Base-by-base conservation (phyloP, 176 grass and related monocot genomes). In the Pontederia crassipes region DNA sequence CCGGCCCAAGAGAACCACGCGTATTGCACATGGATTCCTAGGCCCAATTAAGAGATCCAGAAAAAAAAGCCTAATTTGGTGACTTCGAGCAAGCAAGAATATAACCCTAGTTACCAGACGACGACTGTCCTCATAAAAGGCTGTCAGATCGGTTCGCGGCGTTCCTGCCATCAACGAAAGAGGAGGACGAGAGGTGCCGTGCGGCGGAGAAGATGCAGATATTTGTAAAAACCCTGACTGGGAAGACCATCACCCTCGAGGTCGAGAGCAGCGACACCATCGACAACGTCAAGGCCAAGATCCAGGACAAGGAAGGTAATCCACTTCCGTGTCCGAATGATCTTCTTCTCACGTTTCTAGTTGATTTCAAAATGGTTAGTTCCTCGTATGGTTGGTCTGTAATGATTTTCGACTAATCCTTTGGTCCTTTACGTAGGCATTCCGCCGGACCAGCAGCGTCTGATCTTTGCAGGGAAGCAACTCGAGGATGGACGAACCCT, bases 221-320 rank as follows among this genome's bases (percentile, higher is more conserved):
- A 67, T 95, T 95, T 68, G 90, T 95, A 12, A 95, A 89, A 81
- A 95, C 90, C 48, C 82, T 86, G 1, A 95, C 90, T n/a, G 90
- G 92, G 58, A 96, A 85, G 78, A 85, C 81, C 58, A 85, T 96
- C 81, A 90, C 92, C 0, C 83, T 96, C 40, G 83, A 87, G 83
- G 87, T 96, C 11, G 87, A 96, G 83, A 82, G 83, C 83, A 87
- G 80, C 74, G 83, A 91, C 68, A 88, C 87, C 51, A 82, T 96
- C 71, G 87, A 96, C 83, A 91, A 88, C 64, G 92, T 91, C 78
- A 96, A 88, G 68, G 87, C 87, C 17, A 88, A 90, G 87, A 96
- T 96, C 74, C 87, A 90, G 70, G 92, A 96, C 76, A 87, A 90
- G 70, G 83, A 95, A 75, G 86, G 86, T 84, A 9, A 40, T 40